A percentile compares a stretch with the other conserved stretches of the same genome.
Evolutionary conservation across 1,139 yeast species (phyloP).

Genomic region (Geotrichum reessii): DNA sequence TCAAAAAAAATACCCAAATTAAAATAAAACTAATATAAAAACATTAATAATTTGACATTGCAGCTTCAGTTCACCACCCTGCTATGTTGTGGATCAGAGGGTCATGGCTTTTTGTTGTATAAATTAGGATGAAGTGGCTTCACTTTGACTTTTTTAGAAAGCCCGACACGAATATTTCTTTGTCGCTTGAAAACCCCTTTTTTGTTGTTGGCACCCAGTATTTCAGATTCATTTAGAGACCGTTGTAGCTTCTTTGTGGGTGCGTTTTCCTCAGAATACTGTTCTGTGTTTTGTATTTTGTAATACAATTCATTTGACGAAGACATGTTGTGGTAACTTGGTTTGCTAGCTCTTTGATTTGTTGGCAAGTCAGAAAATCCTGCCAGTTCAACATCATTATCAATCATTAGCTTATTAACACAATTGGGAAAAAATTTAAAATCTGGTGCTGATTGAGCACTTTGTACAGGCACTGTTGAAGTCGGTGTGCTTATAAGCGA

Average conservation of each 20-base stretch:
- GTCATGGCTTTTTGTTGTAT: constrained; percentile 1
- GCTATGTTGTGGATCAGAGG: background rate
- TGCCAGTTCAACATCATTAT: background rate
- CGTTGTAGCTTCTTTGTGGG: background rate
- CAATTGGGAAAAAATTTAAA: background rate
- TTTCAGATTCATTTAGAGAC: background rate
- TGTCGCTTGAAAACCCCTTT: background rate
- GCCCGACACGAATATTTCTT: constrained; percentile 11
- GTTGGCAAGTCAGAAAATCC: background rate
- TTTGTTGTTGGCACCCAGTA: background rate
- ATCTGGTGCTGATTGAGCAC: background rate
- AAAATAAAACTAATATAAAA: background rate
- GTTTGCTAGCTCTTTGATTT: background rate
- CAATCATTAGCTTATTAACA: background rate
- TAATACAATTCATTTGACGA: background rate
- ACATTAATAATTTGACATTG: background rate
- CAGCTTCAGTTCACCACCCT: background rate
- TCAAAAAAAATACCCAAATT: too few species aligned
- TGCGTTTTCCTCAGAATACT: background rate
- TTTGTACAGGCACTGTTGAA: background rate
- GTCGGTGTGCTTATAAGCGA: background rate
- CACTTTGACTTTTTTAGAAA: constrained; percentile 13
- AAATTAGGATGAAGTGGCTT: constrained; percentile 13
- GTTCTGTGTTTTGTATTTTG: background rate
- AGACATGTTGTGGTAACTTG: background rate